These are phyloP conservation scores for Iris macrosiphon DNA, from an alignment of 106 monocot genomes.

Conservation along the genomic window DNA sequence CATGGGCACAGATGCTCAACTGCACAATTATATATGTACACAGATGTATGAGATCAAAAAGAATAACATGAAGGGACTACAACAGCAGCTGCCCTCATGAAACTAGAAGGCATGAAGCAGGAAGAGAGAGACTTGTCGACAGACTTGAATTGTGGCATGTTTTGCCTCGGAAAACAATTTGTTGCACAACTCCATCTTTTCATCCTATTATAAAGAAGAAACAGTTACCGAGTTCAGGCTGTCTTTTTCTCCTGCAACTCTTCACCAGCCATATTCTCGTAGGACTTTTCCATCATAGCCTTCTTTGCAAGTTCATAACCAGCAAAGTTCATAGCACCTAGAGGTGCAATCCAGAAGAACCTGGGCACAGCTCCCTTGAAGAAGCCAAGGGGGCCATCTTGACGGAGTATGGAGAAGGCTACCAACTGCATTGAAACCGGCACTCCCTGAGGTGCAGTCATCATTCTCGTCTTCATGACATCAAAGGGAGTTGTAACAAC, in stretches of 20 bases:
- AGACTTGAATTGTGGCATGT: not conserved
- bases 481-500: conserved; percentile 93
- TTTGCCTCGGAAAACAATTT: not conserved
- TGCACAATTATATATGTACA: not conserved
- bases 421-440: conserved; percentile 80
- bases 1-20: not conserved
- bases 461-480: conserved; percentile 98
- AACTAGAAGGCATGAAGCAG: too few species aligned
- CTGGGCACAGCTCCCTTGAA: conserved; percentile 98
- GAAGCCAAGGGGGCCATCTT: conserved; percentile 85
- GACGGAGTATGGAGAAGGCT: conserved; percentile 74
- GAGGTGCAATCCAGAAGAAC: conserved; percentile 99
- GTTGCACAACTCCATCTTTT: not conserved
- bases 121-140: too few species aligned
- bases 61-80: too few species aligned
- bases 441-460: conserved; percentile 78
- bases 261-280: conserved; percentile 6
- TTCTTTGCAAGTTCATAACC: conserved; percentile 98
- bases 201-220: not conserved
- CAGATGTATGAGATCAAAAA: too few species aligned
- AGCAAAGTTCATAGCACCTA: conserved; percentile 98
- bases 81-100: not conserved
- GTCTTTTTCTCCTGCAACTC: conserved; percentile 18
- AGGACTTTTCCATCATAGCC: conserved; percentile 87
- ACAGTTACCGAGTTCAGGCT: not conserved